Percentiles rank a stretch among this genome's conserved stretches.
These are phyloP conservation scores for Euptelea pleiosperma DNA, from an alignment of 164 flowering plant species.

Conservation along the genomic window DNA sequence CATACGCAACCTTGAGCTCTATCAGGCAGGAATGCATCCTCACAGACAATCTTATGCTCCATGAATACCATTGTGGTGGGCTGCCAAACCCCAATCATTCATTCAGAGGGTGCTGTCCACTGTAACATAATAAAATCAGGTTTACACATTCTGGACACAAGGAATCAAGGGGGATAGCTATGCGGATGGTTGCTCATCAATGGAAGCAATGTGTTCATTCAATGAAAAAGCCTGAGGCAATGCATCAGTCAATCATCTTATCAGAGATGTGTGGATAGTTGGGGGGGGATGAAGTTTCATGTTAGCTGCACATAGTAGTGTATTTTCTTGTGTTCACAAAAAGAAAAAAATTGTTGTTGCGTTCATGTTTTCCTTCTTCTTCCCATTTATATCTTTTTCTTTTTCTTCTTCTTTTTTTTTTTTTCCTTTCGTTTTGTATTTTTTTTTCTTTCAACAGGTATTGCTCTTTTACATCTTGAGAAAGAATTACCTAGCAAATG, in stretches of 20 bases:
- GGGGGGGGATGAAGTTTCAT: too few relatives aligned
- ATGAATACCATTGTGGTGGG: neutral
- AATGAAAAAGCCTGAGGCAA: neutral
- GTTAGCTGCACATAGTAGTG: neutral
- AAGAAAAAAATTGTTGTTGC: too few relatives aligned
- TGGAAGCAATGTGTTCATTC: neutral
- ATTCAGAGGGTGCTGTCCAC: too few relatives aligned
- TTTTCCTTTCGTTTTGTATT: too few relatives aligned
- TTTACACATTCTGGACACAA: neutral
- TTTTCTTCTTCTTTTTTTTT: too few relatives aligned
- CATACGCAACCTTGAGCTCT: conserved; percentile 52
- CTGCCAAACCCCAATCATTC: neutral
- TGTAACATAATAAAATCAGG: too few relatives aligned
- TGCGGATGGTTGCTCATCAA: conserved; percentile 5
- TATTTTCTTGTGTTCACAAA: neutral
- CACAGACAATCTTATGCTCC: conserved; percentile 30
- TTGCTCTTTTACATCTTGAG: too few relatives aligned
- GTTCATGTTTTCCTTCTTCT: neutral
- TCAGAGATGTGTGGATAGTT: too few relatives aligned
- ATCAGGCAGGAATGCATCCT: conserved; percentile 47
- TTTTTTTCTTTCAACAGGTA: too few relatives aligned
- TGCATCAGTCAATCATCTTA: too few relatives aligned
- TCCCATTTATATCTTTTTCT: too few relatives aligned
- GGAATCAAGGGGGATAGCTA: neutral
- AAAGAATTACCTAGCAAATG: too few relatives aligned